These are phyloP conservation scores for Aspergillus ruber DNA, from an alignment of 2,329 filamentous ascomycete species.

Conservation along the genomic window DNA sequence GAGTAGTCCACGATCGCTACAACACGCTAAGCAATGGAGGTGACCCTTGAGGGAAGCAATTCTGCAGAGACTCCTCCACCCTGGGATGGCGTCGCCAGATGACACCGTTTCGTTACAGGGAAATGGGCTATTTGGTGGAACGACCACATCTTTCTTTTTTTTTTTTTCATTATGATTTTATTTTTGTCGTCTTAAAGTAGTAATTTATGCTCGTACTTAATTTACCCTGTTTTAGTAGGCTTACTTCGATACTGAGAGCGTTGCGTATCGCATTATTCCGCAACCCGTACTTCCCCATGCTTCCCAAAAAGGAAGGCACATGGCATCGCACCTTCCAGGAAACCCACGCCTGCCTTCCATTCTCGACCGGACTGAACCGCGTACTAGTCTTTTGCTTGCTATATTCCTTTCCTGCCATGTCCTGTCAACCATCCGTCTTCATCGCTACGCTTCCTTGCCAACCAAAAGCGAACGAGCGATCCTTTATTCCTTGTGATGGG, in stretches of 20 bases:
- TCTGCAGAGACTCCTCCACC: slow-evolving; percentile 52
- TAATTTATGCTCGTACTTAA: not conserved
- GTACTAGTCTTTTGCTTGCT: not conserved
- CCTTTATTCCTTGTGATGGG: too few relatives aligned
- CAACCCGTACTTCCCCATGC: not conserved
- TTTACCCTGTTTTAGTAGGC: not conserved
- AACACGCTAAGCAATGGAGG: slow-evolving; percentile 48
- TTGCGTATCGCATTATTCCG: too few relatives aligned
- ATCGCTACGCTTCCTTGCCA: not conserved
- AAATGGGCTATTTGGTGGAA: slow-evolving; percentile 29
- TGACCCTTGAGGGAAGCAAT: slow-evolving; percentile 54
- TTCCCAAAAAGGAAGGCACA: not conserved
- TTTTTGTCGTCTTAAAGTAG: not conserved
- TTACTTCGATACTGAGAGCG: not conserved
- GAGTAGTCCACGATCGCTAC: slow-evolving; percentile 51
- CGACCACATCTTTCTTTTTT: slow-evolving; percentile 29
- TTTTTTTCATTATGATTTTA: slow-evolving; percentile 1
- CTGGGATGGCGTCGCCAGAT: slow-evolving; percentile 50
- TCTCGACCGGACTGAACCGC: too few relatives aligned
- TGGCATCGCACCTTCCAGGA: not conserved
- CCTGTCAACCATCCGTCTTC: too few relatives aligned
- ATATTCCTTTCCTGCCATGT: not conserved
- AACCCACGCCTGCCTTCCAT: not conserved
- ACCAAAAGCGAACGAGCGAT: not conserved
- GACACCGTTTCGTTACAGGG: slow-evolving; percentile 41